A percentile compares a stretch with the other conserved stretches of the same genome.
Conservation (phyloP, 2,329 filamentous ascomycete genomes). For the Bertia moriformis region DNA sequence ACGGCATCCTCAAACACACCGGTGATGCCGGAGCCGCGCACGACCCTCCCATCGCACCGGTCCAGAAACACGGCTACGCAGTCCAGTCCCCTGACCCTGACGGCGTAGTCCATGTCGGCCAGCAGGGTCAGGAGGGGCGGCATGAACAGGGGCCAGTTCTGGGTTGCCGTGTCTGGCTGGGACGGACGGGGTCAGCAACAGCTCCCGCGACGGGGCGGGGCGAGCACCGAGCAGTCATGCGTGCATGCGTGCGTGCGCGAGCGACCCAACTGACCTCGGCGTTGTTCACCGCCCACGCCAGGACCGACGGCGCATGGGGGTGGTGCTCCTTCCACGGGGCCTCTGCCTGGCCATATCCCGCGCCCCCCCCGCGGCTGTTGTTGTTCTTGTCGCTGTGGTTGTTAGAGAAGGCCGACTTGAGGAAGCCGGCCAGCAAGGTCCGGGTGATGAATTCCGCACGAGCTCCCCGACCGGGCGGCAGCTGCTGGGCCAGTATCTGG, state of each 20-base stretch:
- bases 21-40: constrained; percentile 49
- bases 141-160: constrained; percentile 53
- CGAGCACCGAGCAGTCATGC: neutral
- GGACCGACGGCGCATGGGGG: neutral
- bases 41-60: constrained; percentile 32
- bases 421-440: too few species aligned
- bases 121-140: constrained; percentile 57
- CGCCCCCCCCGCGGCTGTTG: too few species aligned
- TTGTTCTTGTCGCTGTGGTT: too few species aligned
- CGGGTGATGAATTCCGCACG: too few species aligned
- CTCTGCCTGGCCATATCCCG: too few species aligned
- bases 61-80: constrained; percentile 38
- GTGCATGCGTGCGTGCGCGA: too few species aligned
- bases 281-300: neutral
- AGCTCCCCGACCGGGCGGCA: too few species aligned
- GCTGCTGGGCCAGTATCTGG: too few species aligned
- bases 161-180: constrained; percentile 27
- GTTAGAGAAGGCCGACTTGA: too few species aligned
- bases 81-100: constrained; percentile 39
- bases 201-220: too few species aligned
- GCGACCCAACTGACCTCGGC: too few species aligned
- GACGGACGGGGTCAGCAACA: constrained; percentile 4
- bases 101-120: constrained; percentile 41
- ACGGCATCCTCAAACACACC: constrained; percentile 56
- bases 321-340: neutral